Percentiles rank a stretch among this genome's conserved stretches.
Evolutionary conservation across 2,329 filamentous ascomycete species (phyloP).

Genomic region (Ophiocordyceps camponoti-saundersi): DNA sequence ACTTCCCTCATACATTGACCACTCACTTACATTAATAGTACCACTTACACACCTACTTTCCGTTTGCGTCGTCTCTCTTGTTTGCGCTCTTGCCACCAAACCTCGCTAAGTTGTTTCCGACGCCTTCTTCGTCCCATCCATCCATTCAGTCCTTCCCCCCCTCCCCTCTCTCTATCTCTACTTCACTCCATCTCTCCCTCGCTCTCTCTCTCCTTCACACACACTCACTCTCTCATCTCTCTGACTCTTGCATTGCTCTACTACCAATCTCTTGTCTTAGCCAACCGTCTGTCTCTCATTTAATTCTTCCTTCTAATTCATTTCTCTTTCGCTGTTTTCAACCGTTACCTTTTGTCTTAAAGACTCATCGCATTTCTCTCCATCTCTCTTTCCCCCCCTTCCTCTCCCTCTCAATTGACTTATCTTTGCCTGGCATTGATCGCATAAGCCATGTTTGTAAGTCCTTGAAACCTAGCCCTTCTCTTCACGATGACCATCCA

Average conservation of each 20-base stretch:
- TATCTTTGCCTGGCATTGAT: background rate
- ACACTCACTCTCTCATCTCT: too few species aligned
- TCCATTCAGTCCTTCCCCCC: background rate
- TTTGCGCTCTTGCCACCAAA: background rate
- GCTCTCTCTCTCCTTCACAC: too few species aligned
- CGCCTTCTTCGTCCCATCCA: background rate
- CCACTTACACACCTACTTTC: background rate
- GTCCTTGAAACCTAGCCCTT: background rate
- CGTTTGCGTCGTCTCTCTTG: background rate
- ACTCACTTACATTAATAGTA: background rate
- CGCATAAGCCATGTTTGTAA: background rate
- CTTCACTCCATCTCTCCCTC: background rate
- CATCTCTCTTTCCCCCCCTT: background rate
- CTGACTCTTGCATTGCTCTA: too few species aligned
- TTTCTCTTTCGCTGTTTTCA: too few species aligned
- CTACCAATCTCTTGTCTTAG: too few species aligned
- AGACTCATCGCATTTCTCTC: background rate
- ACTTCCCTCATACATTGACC: background rate
- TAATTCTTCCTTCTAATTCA: too few species aligned
- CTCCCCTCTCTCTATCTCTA: background rate
- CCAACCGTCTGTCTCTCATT: too few species aligned
- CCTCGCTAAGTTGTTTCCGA: background rate
- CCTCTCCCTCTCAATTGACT: background rate
- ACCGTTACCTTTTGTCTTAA: background rate
- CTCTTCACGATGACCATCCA: background rate